Conservation (phyloP, 2,329 filamentous ascomycete genomes). For the Penicillium sp. region DNA sequence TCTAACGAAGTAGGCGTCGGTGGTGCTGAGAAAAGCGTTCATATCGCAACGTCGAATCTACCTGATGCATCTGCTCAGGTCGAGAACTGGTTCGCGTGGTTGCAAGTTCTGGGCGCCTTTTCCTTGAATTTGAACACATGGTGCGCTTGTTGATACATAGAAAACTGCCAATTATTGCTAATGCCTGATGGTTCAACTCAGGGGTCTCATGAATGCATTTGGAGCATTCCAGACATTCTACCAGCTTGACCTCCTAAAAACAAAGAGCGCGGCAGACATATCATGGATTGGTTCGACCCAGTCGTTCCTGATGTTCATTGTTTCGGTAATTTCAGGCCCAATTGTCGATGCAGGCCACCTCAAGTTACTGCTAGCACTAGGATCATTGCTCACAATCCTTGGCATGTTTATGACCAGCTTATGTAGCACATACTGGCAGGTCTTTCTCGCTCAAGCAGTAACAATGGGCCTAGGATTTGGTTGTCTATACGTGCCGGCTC, state of each 20-base stretch:
- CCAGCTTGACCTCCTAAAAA: slow-evolving; percentile 24
- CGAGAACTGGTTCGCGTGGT: no score
- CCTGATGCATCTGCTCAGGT: no score
- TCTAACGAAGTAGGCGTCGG: no score
- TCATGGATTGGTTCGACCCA: slow-evolving; percentile 46
- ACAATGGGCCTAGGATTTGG: slow-evolving; percentile 41
- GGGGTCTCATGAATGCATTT: slow-evolving; percentile 29
- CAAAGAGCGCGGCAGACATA: slow-evolving; percentile 32
- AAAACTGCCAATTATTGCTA: not conserved
- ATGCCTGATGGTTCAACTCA: not conserved
- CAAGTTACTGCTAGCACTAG: slow-evolving; percentile 22
- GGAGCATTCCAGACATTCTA: slow-evolving; percentile 47
- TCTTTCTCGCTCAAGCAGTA: slow-evolving; percentile 46
- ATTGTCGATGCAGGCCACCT: slow-evolving; percentile 41
- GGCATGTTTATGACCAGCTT: slow-evolving; percentile 47
- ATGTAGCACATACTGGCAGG: slow-evolving; percentile 44
- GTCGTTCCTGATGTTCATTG: slow-evolving; percentile 43
- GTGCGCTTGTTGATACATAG: no score
- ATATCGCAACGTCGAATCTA: no score
- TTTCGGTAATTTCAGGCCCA: slow-evolving; percentile 39
- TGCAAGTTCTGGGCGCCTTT: slow-evolving; percentile 3
- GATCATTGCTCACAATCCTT: slow-evolving; percentile 32
- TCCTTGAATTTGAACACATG: slow-evolving; percentile 6
- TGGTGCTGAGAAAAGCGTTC: no score
- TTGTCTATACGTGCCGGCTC: slow-evolving; percentile 27